A percentile compares a stretch with the other conserved stretches of the same genome.
Conservation (phyloP, 2,329 filamentous ascomycete genomes). For the Ophiocordyceps polyrhachis-furcata region DNA sequence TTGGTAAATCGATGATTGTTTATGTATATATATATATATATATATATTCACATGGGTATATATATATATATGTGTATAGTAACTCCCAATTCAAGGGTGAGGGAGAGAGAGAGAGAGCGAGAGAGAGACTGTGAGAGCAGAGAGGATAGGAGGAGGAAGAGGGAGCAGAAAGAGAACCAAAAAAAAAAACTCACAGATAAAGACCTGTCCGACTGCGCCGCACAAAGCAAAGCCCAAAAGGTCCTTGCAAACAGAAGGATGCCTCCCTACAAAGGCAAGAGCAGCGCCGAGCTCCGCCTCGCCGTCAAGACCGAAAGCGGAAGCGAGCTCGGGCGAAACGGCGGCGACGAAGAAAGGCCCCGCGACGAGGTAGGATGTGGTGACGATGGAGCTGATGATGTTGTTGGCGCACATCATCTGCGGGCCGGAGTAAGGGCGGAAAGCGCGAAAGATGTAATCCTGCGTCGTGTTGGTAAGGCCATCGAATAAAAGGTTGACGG, state of each 20-base stretch:
- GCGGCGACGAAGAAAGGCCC: conserved; percentile 62
- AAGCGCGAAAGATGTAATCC: conserved; percentile 75
- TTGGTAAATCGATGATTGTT: neutral
- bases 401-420: conserved; percentile 99
- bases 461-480: conserved; percentile 93
- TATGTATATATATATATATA: neutral
- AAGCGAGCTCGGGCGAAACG: conserved; percentile 44
- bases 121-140: no score
- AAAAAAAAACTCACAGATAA: conserved; percentile 49
- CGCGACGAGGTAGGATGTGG: conserved; percentile 54
- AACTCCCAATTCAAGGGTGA: no score
- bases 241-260: conserved; percentile 71
- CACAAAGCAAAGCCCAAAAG: conserved; percentile 80
- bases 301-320: conserved; percentile 43
- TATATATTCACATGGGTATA: neutral
- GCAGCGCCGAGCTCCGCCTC: conserved; percentile 69
- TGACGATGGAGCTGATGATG: conserved; percentile 64
- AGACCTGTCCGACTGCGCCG: conserved; percentile 85
- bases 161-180: neutral
- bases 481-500: conserved; percentile 85
- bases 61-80: no score
- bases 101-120: no score
- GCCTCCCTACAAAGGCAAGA: conserved; percentile 56
- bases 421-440: conserved; percentile 67
- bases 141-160: no score